Evolutionary conservation across 2,329 filamentous ascomycete species (phyloP), one percentile per base, ranked within the genome.

Genomic region (Niveomyces coronatus): DNA sequence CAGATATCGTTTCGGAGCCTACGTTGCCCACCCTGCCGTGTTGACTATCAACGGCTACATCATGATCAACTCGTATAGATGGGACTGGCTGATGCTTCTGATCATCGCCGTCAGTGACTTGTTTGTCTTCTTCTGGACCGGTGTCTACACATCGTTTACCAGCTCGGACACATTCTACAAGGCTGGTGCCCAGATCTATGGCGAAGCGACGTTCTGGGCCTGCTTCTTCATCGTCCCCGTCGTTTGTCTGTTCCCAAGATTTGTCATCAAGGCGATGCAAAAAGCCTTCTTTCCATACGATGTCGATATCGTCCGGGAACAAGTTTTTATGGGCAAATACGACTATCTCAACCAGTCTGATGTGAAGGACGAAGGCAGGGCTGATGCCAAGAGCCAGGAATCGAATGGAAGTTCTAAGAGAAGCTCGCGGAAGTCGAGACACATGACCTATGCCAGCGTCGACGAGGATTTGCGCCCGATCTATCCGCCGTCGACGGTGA

Each of bases 61-160:
- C 49, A 68, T 98, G 47, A 79, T 96, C 65, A 98, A 98, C 62
- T 93, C 85, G 1, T 96, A 94, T 60, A 78, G 89, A 44, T 98
- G 91, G 91, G 91, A 98, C 58, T 98, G 89, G 89, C 69, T 98
- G 52, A 93, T 93, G 63, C 62, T 88, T 16, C 66, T 94, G 42
- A 81, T 95, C 45, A 82, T 93, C 36, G 62, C 63, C 17, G 73
- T 96, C 58, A 94, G 87, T 62, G 82, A 83, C 45, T 58, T 96
- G 20, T 75, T 95, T 51, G 76, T 96, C 53, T 98, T 87, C 69
- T 82, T 94, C 65, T 96, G 91, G 87, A 95, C 91, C 5, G 91
- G 87, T 20, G 72, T 94, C 26, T 98, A 93, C 63, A 72, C 72
- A 0, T 59, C 69, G 4, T 64, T 64, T 27, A 65, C 62, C 5